Evolutionary conservation across 1,139 yeast species (phyloP).

Genomic region (Kazachstania sp.): DNA sequence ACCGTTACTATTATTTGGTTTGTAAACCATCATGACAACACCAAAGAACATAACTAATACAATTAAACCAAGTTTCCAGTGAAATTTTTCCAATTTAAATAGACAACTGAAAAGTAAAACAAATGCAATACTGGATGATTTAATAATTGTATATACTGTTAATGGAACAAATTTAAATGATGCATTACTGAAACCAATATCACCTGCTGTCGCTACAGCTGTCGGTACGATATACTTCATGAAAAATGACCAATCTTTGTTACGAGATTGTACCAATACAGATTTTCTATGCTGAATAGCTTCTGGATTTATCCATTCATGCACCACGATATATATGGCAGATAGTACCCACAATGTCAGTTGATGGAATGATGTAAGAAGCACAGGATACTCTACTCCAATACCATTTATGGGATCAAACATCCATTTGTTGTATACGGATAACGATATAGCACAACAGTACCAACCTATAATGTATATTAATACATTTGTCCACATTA

Average conservation of each 20-base stretch:
- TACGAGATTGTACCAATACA: neutral
- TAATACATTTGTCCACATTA: constrained; percentile 9
- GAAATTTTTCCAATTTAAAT: constrained; percentile 65
- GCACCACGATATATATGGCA: constrained; percentile 16
- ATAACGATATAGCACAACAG: constrained; percentile 58
- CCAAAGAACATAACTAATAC: constrained; percentile 73
- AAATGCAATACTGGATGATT: constrained; percentile 77
- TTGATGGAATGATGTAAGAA: constrained; percentile 82
- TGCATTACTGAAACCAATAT: constrained; percentile 85
- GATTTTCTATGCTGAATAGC: neutral
- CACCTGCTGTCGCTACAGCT: constrained; percentile 82
- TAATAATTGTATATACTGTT: constrained; percentile 86
- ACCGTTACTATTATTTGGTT: constrained; percentile 28
- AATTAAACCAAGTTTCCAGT: constrained; percentile 56
- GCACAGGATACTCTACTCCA: constrained; percentile 71
- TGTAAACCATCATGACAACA: constrained; percentile 75
- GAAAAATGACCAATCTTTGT: constrained; percentile 33
- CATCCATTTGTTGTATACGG: constrained; percentile 98
- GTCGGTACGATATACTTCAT: constrained; percentile 65
- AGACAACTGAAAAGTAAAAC: constrained; percentile 79
- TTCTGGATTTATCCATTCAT: constrained; percentile 2
- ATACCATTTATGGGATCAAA: constrained; percentile 58
- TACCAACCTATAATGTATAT: constrained; percentile 39
- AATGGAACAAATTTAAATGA: constrained; percentile 72
- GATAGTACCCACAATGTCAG: constrained; percentile 43